Evolutionary conservation across 2,329 filamentous ascomycete species (phyloP).

Genomic region (Parascedosporium putredinis): DNA sequence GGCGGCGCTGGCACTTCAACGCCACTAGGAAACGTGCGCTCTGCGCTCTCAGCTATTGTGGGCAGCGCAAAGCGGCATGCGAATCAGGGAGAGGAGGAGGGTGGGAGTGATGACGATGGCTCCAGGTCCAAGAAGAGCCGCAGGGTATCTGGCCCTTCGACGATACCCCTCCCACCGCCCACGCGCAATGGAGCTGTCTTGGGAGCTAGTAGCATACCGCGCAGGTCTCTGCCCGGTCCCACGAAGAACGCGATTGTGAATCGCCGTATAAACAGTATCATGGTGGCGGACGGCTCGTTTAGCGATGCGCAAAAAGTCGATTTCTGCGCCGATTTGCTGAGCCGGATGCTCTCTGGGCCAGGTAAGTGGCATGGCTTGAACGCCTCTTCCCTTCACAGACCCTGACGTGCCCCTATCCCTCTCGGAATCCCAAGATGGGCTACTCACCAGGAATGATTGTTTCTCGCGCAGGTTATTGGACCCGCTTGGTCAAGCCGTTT

Average conservation of each 20-base stretch:
- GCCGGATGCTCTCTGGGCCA: constrained; percentile 51
- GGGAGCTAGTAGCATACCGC: background rate
- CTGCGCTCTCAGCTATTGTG: constrained; percentile 13
- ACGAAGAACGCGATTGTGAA: constrained; percentile 18
- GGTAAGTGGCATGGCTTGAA: constrained; percentile 26
- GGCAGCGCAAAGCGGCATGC: constrained; percentile 31
- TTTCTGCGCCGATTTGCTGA: constrained; percentile 48
- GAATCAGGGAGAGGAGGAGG: constrained; percentile 34
- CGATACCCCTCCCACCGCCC: background rate
- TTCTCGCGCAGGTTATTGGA: constrained; percentile 60
- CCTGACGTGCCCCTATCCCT: background rate
- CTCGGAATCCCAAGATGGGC: background rate
- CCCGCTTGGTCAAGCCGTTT: constrained; percentile 53
- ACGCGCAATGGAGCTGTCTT: background rate
- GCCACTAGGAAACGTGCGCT: background rate
- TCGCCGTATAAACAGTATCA: constrained; percentile 8
- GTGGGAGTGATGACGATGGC: constrained; percentile 25
- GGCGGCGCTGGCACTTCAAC: background rate
- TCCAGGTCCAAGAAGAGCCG: constrained; percentile 6
- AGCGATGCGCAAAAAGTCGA: constrained; percentile 31
- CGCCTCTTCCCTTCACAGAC: background rate
- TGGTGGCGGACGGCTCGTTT: constrained; percentile 1
- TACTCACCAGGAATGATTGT: constrained; percentile 6
- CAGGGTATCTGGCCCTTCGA: background rate
- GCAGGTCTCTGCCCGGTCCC: constrained; percentile 2